Conservation (phyloP, 345 rosid species). For the Heritiera fomes region DNA sequence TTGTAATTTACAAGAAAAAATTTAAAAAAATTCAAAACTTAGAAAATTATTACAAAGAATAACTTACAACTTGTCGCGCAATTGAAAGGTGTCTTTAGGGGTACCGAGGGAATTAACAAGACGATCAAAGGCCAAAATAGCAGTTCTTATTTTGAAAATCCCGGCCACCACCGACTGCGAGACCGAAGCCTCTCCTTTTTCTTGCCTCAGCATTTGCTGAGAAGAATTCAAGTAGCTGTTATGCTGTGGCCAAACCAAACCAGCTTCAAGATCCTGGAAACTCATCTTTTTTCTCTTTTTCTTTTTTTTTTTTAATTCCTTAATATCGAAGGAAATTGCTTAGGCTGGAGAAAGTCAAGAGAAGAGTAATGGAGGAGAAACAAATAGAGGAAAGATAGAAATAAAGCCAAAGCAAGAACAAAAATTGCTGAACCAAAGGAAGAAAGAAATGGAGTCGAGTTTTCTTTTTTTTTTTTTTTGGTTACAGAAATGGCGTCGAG, state of each 20-base stretch:
- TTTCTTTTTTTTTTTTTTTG: neutral
- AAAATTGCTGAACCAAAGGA: neutral
- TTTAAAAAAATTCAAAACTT: neutral
- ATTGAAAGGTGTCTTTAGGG: constrained; percentile 67
- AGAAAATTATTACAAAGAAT: neutral
- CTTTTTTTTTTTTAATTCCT: neutral
- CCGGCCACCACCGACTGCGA: constrained; percentile 74
- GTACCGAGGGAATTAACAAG: constrained; percentile 79
- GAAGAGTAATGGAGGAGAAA: neutral
- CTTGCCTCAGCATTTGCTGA: constrained; percentile 25
- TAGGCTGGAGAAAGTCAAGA: neutral
- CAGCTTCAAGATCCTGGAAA: constrained; percentile 65
- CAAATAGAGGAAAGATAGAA: neutral
- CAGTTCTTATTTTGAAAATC: constrained; percentile 71
- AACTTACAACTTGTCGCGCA: constrained; percentile 65
- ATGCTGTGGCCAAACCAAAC: constrained; percentile 25
- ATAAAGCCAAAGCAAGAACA: neutral
- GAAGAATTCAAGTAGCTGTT: neutral
- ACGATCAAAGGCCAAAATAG: constrained; percentile 60
- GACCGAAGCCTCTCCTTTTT: constrained; percentile 45
- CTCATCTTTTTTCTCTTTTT: constrained; percentile 41
- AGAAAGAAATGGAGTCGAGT: neutral
- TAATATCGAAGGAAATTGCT: neutral
- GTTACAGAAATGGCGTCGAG: neutral
- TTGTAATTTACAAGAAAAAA: neutral